Evolutionary conservation across 805 yeast species (phyloP).

Genomic region (Saccharomycodes ludwigii): DNA sequence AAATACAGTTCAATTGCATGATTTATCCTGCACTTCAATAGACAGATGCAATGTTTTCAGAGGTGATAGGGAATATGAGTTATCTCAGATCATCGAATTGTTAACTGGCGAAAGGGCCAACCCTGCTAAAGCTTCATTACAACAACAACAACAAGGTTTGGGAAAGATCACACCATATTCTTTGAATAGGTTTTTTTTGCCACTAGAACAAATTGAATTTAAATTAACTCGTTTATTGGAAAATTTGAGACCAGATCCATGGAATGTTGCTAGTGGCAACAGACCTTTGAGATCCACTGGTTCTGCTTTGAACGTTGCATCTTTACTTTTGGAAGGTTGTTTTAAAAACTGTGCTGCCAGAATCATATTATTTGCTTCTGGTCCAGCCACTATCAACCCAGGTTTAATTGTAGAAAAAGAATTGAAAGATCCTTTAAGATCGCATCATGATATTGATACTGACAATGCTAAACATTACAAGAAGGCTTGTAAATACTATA

Average conservation of each 20-base stretch:
- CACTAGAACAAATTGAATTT: slow-evolving; percentile 69
- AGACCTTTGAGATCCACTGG: slow-evolving; percentile 91
- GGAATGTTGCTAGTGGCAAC: slow-evolving; percentile 77
- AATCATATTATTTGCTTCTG: slow-evolving; percentile 81
- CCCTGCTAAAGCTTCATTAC: slow-evolving; percentile 19
- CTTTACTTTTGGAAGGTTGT: slow-evolving; percentile 67
- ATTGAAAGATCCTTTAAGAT: slow-evolving; percentile 90
- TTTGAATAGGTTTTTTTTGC: slow-evolving; percentile 55
- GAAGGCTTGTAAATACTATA: slow-evolving; percentile 76
- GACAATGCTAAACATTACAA: slow-evolving; percentile 80
- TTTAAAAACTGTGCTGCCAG: slow-evolving; percentile 82
- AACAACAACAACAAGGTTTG: slow-evolving; percentile 11
- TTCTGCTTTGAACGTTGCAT: slow-evolving; percentile 78
- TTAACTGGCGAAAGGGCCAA: slow-evolving; percentile 38
- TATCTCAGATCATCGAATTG: slow-evolving; percentile 45
- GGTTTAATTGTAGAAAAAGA: slow-evolving; percentile 89
- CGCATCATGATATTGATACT: slow-evolving; percentile 92
- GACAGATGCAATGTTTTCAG: slow-evolving; percentile 73
- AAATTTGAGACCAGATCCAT: slow-evolving; percentile 65
- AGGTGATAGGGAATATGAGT: slow-evolving; percentile 72
- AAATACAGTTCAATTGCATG: slow-evolving; percentile 84
- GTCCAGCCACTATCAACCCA: slow-evolving; percentile 90
- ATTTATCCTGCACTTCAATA: slow-evolving; percentile 55
- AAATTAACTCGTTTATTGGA: slow-evolving; percentile 72
- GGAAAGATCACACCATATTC: slow-evolving; percentile 28